A percentile compares a stretch with the other conserved stretches of the same genome.
These are phyloP conservation scores for Dillenia suffruticosa DNA, from an alignment of 164 flowering plant genomes.

Conservation along the genomic window DNA sequence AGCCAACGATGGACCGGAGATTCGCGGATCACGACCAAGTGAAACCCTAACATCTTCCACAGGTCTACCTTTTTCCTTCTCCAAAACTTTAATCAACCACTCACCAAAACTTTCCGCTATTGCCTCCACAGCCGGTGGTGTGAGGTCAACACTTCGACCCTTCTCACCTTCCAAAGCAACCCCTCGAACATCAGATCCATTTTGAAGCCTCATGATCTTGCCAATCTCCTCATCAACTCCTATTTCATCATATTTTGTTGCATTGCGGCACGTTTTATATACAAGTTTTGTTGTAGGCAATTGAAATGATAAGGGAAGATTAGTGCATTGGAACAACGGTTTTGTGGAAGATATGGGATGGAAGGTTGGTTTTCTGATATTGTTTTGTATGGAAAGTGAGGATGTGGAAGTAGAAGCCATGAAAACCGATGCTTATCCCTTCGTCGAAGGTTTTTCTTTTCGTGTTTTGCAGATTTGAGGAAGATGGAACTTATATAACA, in stretches of 20 bases:
- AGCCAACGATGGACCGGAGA: conserved; percentile 57
- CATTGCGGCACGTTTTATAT: conserved; percentile 9
- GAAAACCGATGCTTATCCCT: not conserved
- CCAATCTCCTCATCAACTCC: conserved; percentile 64
- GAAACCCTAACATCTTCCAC: conserved; percentile 50
- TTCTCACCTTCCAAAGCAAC: conserved; percentile 86
- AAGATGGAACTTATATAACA: conserved; percentile 15
- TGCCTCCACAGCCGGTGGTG: conserved; percentile 75
- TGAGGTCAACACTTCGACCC: conserved; percentile 68
- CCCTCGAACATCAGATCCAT: conserved; percentile 90
- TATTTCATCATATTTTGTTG: conserved; percentile 34
- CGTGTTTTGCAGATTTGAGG: not conserved
- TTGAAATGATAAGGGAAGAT: conserved; percentile 10
- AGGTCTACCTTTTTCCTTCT: conserved; percentile 15
- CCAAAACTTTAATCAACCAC: conserved; percentile 53
- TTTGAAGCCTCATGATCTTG: conserved; percentile 71
- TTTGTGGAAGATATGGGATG: not conserved
- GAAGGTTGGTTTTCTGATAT: conserved; percentile 11
- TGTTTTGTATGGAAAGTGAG: conserved; percentile 16
- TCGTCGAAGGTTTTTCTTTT: not conserved
- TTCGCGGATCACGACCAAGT: conserved; percentile 74
- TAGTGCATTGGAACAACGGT: conserved; percentile 2
- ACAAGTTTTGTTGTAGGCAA: not conserved
- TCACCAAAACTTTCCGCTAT: conserved; percentile 88
- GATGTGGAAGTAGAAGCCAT: conserved; percentile 37